Base-by-base conservation (phyloP, 2,329 filamentous ascomycete genomes). In the Colletotrichum euphorbiae region DNA sequence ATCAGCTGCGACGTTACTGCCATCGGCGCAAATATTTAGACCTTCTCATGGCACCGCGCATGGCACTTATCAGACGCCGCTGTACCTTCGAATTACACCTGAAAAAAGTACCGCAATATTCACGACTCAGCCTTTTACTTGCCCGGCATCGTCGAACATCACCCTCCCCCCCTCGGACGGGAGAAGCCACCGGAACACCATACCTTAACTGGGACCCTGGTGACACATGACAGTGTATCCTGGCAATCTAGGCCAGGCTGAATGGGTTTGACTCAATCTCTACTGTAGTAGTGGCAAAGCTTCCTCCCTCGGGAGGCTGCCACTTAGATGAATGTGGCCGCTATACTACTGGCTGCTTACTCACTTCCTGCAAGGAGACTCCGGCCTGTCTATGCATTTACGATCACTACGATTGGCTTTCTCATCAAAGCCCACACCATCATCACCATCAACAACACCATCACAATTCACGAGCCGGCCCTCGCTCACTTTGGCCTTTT, bases 331-430 rank as follows among this genome's bases (percentile, higher is more conserved):
- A 31, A 12, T 11, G 4, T 28, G 17, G 40, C 50, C 38, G 36
- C 24, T n/a, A 21, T 43, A 36, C 28, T 21, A 62, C 38, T 62
- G 50, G 50, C 21, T 38, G 48, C 50, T 38, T 33, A 24, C 59
- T 62, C 59, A 46, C 50, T 50, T 63, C 33, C 57, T 19, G 17
- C 52, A 52, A 59, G 45, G 36, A 43, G 12, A 15, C 45, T 59
- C 45, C 31, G 48, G 55, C 38, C 40, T 46, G 50, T 36, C 42
- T 50, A 9, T 33, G 21, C 42, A n/a, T 43, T 4, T 15, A 8
- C 38, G 59, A 62, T 62, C 48, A 15, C 24, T 42, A n/a, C 58
- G 46, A 61, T 61, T 56, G 50, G 63, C 33, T 50, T 42, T 62
- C n/a, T 38, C 54, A 24, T 15, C 11, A 48, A 19, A 38, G 9